These are phyloP conservation scores for Casuarina cunninghamiana DNA, from an alignment of 306 rosid genomes.

Conservation along the genomic window DNA sequence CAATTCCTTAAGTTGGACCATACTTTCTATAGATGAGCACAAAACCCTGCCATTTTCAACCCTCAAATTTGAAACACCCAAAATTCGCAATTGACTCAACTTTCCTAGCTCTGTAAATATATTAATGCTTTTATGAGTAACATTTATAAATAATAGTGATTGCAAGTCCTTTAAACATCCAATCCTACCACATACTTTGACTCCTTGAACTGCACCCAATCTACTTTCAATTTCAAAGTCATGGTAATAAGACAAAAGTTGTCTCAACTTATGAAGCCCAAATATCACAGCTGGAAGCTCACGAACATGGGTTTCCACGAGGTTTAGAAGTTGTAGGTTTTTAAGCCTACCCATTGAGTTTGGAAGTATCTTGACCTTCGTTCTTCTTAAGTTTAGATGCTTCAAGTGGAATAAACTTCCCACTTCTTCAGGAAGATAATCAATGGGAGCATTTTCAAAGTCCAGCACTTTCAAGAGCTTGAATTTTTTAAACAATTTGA, in stretches of 20 bases:
- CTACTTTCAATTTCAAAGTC: neutral
- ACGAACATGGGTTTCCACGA: neutral
- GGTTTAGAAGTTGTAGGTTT: neutral
- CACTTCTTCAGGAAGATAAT: neutral
- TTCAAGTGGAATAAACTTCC: constrained; percentile 1
- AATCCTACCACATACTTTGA: constrained; percentile 1
- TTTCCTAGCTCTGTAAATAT: neutral
- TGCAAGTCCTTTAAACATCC: constrained; percentile 10
- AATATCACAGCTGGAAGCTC: neutral
- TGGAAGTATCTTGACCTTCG: neutral
- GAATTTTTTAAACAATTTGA: neutral
- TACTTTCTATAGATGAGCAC: neutral
- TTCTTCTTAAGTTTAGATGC: neutral
- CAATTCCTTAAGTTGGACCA: constrained; percentile 20
- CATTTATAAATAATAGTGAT: neutral
- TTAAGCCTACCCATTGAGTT: neutral
- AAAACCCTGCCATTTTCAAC: neutral
- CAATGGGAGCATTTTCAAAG: constrained; percentile 5
- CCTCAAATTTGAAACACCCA: neutral
- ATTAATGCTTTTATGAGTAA: neutral
- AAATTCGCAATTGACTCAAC: constrained; percentile 1
- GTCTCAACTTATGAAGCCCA: neutral
- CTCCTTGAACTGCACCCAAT: neutral
- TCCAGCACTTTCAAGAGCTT: constrained; percentile 7
- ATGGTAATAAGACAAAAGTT: constrained; percentile 1